Conservation (phyloP, 2,329 filamentous ascomycete species). For the Boeremia exigua region DNA sequence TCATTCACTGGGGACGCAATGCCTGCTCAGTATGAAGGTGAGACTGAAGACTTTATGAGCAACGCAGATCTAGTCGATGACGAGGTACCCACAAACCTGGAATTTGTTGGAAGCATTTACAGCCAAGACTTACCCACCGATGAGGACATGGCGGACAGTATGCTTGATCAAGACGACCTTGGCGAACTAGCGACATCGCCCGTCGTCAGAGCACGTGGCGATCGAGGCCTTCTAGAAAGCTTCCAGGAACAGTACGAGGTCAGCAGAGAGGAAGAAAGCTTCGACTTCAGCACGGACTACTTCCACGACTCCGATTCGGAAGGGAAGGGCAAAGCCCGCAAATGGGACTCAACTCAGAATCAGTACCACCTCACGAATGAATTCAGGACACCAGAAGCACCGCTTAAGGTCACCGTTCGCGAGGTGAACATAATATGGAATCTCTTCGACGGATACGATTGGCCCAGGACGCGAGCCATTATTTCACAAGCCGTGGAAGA, state of each 20-base stretch:
- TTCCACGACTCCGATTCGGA: constrained; percentile 67
- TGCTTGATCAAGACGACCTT: constrained; percentile 50
- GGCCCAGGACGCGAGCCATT: constrained; percentile 83
- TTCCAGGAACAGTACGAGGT: constrained; percentile 62
- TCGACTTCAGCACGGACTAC: constrained; percentile 79
- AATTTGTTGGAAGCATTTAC: constrained; percentile 64
- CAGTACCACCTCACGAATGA: constrained; percentile 72
- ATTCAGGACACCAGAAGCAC: constrained; percentile 67
- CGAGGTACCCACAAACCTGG: constrained; percentile 48
- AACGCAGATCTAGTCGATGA: constrained; percentile 49
- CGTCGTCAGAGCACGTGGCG: constrained; percentile 40
- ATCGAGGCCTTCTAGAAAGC: constrained; percentile 53
- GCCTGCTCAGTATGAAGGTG: constrained; percentile 64
- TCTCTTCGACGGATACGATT: constrained; percentile 96
- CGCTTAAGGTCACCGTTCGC: constrained; percentile 77
- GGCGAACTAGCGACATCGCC: constrained; percentile 44
- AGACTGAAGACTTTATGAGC: constrained; percentile 50
- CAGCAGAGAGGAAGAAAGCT: constrained; percentile 63
- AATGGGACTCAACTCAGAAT: constrained; percentile 81
- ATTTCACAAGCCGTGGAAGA: constrained; percentile 89
- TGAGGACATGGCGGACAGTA: constrained; percentile 51
- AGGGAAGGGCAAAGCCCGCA: constrained; percentile 71
- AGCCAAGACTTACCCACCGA: constrained; percentile 51
- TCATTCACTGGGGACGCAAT: constrained; percentile 91
- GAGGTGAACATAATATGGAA: constrained; percentile 98